A percentile compares a stretch with the other conserved stretches of the same genome.
Conservation (phyloP, 768 basidiomycete species). For the Coprinopsis marcescibilis region DNA sequence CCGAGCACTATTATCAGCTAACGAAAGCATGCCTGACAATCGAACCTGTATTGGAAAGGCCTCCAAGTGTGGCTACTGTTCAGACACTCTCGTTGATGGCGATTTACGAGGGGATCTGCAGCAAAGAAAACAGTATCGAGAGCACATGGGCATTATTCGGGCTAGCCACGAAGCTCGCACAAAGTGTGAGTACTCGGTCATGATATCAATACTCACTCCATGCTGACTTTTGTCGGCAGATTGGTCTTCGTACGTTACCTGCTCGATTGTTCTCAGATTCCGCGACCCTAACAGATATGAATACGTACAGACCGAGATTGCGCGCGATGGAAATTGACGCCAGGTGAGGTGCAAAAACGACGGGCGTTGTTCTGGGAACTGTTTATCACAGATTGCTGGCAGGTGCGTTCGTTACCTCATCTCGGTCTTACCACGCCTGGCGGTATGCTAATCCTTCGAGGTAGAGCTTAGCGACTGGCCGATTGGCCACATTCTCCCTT, state of each 20-base stretch:
- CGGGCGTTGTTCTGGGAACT: constrained; percentile 70
- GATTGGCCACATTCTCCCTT: constrained; percentile 61
- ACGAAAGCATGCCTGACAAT: constrained; percentile 60
- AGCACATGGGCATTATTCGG: constrained; percentile 64
- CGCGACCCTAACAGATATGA: constrained; percentile 4
- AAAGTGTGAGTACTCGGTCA: constrained; percentile 47
- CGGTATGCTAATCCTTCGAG: background rate
- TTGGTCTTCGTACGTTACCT: constrained; percentile 56
- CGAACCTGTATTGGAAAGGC: constrained; percentile 63
- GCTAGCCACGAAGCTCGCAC: constrained; percentile 57
- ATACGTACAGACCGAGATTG: constrained; percentile 64
- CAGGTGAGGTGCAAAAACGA: constrained; percentile 63
- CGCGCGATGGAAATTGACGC: constrained; percentile 59
- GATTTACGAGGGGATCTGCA: constrained; percentile 64
- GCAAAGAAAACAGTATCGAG: constrained; percentile 66
- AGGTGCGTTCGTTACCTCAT: constrained; percentile 33
- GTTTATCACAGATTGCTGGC: constrained; percentile 71
- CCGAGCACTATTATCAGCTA: constrained; percentile 52
- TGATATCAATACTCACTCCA: constrained; percentile 5
- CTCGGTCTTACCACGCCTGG: background rate
- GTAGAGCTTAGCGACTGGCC: constrained; percentile 65
- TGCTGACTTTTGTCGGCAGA: constrained; percentile 34
- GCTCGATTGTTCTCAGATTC: constrained; percentile 6
- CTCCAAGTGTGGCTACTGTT: constrained; percentile 66
- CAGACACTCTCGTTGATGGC: constrained; percentile 63